Evolutionary conservation across 169 alveolate species (phyloP), one percentile per base, ranked within the genome.

Genomic region (Plasmodium falciparum): DNA sequence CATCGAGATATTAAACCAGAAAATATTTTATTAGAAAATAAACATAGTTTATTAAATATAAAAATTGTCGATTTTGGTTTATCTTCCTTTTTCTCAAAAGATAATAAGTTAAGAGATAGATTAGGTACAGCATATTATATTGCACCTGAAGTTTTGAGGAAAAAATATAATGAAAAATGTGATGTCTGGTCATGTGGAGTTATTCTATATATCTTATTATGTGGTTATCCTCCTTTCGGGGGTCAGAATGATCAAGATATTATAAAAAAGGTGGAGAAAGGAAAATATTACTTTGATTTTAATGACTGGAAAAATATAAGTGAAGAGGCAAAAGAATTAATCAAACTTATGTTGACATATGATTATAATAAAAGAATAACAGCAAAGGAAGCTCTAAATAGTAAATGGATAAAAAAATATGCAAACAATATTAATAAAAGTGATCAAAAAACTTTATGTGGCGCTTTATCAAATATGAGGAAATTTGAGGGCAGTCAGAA

Each of bases 111-210:
- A 88, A 95, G 92, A 62, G 95, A 94, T 56, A 74, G 96, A 58
- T 93, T 96, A 43, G 99, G 99, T 1, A 97, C 99, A 8, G 95
- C 95, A 9, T 95, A 95, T 88, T 95, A 96, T 58, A 94, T 96
- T 33, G 97, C 98, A 2, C 98, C 99, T 20, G 98, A 97, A 83
- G 98, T 97, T 4, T 78, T 97, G 17, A 92, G 93, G 45, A 91
- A 93, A 73, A 92, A 94, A 50, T 97, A 97, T 75, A 93, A 96
- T 88, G 98, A 96, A 78, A 96, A 96, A 83, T 97, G 98, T 52
- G 98, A 97, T 93, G 90, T 95, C 0, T 97, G 98, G 98, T 94
- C 97, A 43, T 94, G 97, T 66, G 98, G 98, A 20, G 98, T 97
- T 29, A 96, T 97, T 43, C 73, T 97, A 52, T 97, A 94, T 71